Base-by-base conservation (phyloP, 129 eudicot genomes). In the Artemisia argyi region DNA sequence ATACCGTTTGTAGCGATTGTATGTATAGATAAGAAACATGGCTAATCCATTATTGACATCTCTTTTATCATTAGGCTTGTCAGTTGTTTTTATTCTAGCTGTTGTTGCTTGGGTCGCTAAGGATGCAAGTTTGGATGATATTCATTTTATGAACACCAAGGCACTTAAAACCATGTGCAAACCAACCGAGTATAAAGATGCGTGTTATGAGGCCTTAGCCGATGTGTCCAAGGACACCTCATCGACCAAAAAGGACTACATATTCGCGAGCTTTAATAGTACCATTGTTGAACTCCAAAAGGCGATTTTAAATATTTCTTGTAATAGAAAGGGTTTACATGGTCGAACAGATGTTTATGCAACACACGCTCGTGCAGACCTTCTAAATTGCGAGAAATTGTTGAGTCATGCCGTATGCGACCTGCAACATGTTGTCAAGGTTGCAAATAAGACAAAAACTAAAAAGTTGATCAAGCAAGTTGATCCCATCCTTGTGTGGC, bases 171-270 rank as follows among this genome's bases (percentile, higher is more conserved):
- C 81, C 54, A 65, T 90, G 26, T 90, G 97, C 30, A 78, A 69
- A 65, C 84, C 78, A 1, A 82, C 97, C 10, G 77, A 77, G 7
- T 79, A 61, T 56, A 77, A 79, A 30, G 89, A 87, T 1, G 70
- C 69, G 0, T 90, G 97, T 53, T 71, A 72, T 0, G 46, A 55
- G 10, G 82, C 80, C 30, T 81, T 90, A 15, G 47, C 58, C 1
- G 26, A 72, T 8, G 85, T 76, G 3, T 80, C 89, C 6, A 81
- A 78, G 63, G 87, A 90, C 78, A 16, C 80, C 1, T 73, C 87
- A 1, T 76, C 97, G 56, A 85, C 87, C 47, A 73, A 78, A 11
- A 76, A 66, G 56, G 91, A 90, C 69, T 85, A 78, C 77, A 44
- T 90, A 22, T 58, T 59, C 42, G 91, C 89, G 0, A 69, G 76